These are phyloP conservation scores for Phytophthora kernoviae DNA, from an alignment of 352 stramenopile species.

Conservation along the genomic window DNA sequence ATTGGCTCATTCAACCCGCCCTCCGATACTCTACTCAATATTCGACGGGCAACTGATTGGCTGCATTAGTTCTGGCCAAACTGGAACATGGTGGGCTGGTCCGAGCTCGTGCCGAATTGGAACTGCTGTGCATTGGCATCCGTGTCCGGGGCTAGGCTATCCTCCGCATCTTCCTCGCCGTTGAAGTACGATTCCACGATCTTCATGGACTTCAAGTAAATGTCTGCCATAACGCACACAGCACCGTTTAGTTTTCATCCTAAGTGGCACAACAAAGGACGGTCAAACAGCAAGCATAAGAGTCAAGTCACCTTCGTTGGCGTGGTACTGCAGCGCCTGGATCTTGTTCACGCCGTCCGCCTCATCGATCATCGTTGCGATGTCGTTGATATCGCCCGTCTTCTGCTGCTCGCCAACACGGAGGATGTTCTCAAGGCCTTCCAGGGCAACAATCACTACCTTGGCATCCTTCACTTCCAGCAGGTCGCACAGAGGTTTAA, in stretches of 20 bases:
- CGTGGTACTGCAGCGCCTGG: conserved; percentile 97
- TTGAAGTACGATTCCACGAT: conserved; percentile 99
- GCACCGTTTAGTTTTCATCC: neutral
- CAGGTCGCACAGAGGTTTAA: conserved; percentile 97
- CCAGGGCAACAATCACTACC: conserved; percentile 98
- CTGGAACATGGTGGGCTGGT: conserved; percentile 83
- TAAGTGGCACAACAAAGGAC: conserved; percentile 31
- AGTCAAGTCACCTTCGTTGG: conserved; percentile 93
- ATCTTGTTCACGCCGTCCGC: conserved; percentile 97
- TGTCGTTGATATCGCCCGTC: conserved; percentile 90
- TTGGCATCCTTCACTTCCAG: conserved; percentile 97
- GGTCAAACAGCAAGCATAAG: conserved; percentile 21
- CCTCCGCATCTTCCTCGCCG: conserved; percentile 96
- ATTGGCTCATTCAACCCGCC: conserved; percentile 16
- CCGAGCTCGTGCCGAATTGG: conserved; percentile 66
- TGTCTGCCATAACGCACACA: conserved; percentile 48
- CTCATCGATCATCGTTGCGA: conserved; percentile 96
- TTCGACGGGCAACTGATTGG: conserved; percentile 9
- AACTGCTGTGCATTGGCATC: conserved; percentile 82
- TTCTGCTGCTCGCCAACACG: conserved; percentile 86
- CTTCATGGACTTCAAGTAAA: conserved; percentile 95
- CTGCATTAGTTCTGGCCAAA: conserved; percentile 73
- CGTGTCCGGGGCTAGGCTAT: conserved; percentile 72
- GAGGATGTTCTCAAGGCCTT: conserved; percentile 99
- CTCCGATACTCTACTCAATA: conserved; percentile 28